Conservation (phyloP, 2,329 filamentous ascomycete genomes). For the Lachnellula occidentalis region DNA sequence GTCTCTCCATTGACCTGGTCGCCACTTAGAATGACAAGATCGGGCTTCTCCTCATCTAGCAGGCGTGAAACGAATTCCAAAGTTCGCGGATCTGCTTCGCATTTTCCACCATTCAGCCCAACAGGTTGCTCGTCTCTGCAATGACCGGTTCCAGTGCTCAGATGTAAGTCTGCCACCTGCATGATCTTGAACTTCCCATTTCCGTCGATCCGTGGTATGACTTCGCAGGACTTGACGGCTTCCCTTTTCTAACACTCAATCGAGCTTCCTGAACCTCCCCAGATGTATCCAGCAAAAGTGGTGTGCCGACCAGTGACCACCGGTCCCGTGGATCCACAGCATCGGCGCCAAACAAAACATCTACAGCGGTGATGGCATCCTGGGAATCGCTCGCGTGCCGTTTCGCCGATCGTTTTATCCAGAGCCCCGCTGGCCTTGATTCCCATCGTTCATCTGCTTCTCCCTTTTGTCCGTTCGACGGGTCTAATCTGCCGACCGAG, state of each 20-base stretch:
- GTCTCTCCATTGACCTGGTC: conserved; percentile 96
- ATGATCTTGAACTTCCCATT: conserved; percentile 97
- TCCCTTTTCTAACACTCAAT: conserved; percentile 72
- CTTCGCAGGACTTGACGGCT: conserved; percentile 57
- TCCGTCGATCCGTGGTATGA: conserved; percentile 71
- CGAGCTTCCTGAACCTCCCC: conserved; percentile 62
- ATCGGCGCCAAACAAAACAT: conserved; percentile 65
- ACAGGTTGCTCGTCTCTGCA: conserved; percentile 85
- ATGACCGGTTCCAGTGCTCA: conserved; percentile 80
- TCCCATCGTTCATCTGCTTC: conserved; percentile 58
- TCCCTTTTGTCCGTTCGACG: conserved; percentile 46
- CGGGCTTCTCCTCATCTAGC: conserved; percentile 87
- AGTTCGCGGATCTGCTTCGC: conserved; percentile 87
- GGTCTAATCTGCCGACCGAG: conserved; percentile 56
- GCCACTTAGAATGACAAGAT: conserved; percentile 84
- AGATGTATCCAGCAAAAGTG: conserved; percentile 63
- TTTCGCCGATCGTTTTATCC: conserved; percentile 47
- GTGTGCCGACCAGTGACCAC: conserved; percentile 74
- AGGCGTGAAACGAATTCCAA: conserved; percentile 81
- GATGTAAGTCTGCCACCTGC: conserved; percentile 89
- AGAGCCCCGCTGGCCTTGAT: conserved; percentile 59
- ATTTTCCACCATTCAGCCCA: conserved; percentile 65
- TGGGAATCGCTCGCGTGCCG: conserved; percentile 45
- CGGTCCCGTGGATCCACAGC: conserved; percentile 83
- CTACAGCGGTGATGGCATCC: conserved; percentile 57